Percentiles rank a stretch among this genome's conserved stretches.
These are phyloP conservation scores for Phytophthora cajani DNA, from an alignment of 352 stramenopile genomes.

Conservation along the genomic window DNA sequence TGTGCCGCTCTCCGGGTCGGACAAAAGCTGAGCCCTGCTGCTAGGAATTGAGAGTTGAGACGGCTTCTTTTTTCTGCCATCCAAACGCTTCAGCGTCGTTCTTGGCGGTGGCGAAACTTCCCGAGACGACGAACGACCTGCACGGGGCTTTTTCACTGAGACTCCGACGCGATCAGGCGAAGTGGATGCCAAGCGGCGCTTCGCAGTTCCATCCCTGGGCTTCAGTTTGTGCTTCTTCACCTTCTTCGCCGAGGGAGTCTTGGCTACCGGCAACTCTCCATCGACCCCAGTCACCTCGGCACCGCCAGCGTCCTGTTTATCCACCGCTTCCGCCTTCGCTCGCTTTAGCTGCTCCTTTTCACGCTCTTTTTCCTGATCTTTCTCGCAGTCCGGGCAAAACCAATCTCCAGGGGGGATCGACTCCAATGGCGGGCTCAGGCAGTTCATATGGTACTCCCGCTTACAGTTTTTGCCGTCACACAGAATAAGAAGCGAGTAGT, in stretches of 20 bases:
- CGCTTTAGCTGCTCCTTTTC: conserved; percentile 45
- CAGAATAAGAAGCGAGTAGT: conserved; percentile 86
- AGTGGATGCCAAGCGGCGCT: conserved; percentile 59
- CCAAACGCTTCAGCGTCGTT: conserved; percentile 43
- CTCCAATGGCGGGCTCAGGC: conserved; percentile 68
- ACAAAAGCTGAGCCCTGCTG: conserved; percentile 39
- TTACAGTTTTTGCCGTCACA: conserved; percentile 86
- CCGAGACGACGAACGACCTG: conserved; percentile 45
- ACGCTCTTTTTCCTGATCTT: conserved; percentile 49
- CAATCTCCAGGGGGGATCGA: conserved; percentile 73
- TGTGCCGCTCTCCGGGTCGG: conserved; percentile 40
- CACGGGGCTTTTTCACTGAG: conserved; percentile 57
- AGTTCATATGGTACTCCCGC: conserved; percentile 89
- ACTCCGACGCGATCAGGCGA: conserved; percentile 45
- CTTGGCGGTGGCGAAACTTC: conserved; percentile 47
- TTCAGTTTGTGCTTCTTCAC: conserved; percentile 72
- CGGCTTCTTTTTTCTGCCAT: conserved; percentile 47
- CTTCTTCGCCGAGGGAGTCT: conserved; percentile 40
- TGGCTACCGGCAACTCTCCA: conserved; percentile 17
- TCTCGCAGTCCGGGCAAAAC: conserved; percentile 77
- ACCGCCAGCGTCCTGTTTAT: conserved; percentile 24
- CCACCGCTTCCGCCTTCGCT: conserved; percentile 36
- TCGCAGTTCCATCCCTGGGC: conserved; percentile 54
- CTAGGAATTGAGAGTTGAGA: conserved; percentile 50
- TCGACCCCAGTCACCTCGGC: conserved; percentile 26